These are phyloP conservation scores for Ceratocystis smalleyi DNA, from an alignment of 2,329 filamentous ascomycete genomes.

Conservation along the genomic window DNA sequence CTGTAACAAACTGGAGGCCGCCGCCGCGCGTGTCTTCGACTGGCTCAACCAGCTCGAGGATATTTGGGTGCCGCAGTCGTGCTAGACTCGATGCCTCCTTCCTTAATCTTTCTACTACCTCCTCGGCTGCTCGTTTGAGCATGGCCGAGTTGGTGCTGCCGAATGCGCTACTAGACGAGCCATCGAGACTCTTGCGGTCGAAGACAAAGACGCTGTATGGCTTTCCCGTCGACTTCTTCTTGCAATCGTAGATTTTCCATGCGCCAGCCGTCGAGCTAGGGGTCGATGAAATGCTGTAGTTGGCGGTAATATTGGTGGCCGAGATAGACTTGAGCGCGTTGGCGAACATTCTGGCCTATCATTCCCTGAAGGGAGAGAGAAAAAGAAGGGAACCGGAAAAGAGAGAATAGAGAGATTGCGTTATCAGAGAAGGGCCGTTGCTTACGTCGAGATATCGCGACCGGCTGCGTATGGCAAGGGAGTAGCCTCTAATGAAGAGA, in stretches of 20 bases:
- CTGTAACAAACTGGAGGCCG: slow-evolving; percentile 89
- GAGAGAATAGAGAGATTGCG: background rate
- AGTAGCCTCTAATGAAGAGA: background rate
- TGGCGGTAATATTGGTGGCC: slow-evolving; percentile 75
- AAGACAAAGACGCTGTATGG: slow-evolving; percentile 86
- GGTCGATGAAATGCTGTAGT: slow-evolving; percentile 68
- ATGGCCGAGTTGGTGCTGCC: slow-evolving; percentile 38
- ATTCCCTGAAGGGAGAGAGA: background rate
- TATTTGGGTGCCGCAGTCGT: slow-evolving; percentile 73
- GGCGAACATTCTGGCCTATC: slow-evolving; percentile 58
- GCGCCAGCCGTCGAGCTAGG: slow-evolving; percentile 71
- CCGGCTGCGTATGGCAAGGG: background rate
- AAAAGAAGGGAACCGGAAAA: background rate
- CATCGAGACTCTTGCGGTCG: slow-evolving; percentile 72
- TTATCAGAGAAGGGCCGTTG: background rate
- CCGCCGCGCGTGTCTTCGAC: slow-evolving; percentile 87
- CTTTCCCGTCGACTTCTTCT: slow-evolving; percentile 88
- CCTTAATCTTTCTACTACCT: slow-evolving; percentile 79
- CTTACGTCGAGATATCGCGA: background rate
- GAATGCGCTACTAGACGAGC: slow-evolving; percentile 27
- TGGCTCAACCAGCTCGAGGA: slow-evolving; percentile 84
- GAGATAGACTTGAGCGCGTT: slow-evolving; percentile 86
- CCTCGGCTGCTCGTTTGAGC: slow-evolving; percentile 69
- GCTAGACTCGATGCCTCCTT: slow-evolving; percentile 84
- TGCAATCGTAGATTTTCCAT: slow-evolving; percentile 96